Percentiles rank a stretch among this genome's conserved stretches.
Evolutionary conservation across 2,329 filamentous ascomycete genomes (phyloP).

Genomic region (Colletotrichum tanaceti): DNA sequence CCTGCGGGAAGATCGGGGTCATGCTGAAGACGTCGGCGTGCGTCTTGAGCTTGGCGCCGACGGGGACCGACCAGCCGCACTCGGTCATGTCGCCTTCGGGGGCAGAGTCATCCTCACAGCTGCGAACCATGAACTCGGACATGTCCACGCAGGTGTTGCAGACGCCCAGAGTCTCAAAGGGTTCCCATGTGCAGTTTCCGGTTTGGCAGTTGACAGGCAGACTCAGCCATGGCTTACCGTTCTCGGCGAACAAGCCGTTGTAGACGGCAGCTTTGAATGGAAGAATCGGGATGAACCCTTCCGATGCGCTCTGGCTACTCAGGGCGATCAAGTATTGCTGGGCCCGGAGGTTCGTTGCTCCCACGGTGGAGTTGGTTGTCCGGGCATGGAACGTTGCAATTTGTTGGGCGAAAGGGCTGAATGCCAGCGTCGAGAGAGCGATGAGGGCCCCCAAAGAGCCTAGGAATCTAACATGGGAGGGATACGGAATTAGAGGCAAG

Average conservation of each 20-base stretch:
- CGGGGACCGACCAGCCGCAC: slow-evolving; percentile 48
- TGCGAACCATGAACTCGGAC: slow-evolving; percentile 45
- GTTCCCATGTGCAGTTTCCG: slow-evolving; percentile 43
- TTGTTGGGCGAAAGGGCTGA: slow-evolving; percentile 50
- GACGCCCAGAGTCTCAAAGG: slow-evolving; percentile 42
- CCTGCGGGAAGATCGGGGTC: slow-evolving; percentile 47
- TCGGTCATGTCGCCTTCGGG: slow-evolving; percentile 25
- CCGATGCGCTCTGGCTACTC: slow-evolving; percentile 41
- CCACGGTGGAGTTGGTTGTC: slow-evolving; percentile 34
- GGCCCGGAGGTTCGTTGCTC: slow-evolving; percentile 46
- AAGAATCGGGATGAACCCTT: slow-evolving; percentile 49
- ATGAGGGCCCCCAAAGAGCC: slow-evolving; percentile 48
- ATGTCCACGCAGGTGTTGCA: slow-evolving; percentile 43
- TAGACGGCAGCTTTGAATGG: slow-evolving; percentile 51
- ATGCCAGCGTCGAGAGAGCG: slow-evolving; percentile 45
- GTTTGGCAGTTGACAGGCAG: slow-evolving; percentile 40
- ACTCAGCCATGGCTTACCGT: slow-evolving; percentile 43
- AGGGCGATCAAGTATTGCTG: slow-evolving; percentile 47
- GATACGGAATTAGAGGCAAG: background rate
- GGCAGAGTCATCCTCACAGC: slow-evolving; percentile 41
- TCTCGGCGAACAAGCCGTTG: slow-evolving; percentile 50
- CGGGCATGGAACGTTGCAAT: slow-evolving; percentile 47
- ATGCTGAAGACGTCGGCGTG: slow-evolving; percentile 49
- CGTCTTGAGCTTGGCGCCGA: slow-evolving; percentile 44
- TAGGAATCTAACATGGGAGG: slow-evolving; percentile 40